These are phyloP conservation scores for Suillus luteus DNA, from an alignment of 768 basidiomycete species.

Conservation along the genomic window DNA sequence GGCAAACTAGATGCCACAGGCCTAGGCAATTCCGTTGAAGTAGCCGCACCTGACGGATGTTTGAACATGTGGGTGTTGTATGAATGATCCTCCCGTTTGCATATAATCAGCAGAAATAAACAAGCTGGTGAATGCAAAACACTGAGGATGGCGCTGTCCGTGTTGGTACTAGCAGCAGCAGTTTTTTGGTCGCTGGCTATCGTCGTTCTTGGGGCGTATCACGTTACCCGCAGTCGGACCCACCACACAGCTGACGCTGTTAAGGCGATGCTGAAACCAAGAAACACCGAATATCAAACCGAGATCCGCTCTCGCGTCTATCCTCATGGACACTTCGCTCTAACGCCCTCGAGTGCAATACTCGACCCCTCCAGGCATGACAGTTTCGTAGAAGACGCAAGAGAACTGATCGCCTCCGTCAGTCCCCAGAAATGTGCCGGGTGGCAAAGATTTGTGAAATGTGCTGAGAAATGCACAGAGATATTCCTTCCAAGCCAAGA, in stretches of 20 bases:
- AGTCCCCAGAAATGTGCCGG: neutral
- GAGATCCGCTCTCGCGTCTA: constrained; percentile 4
- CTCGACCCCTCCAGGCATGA: neutral
- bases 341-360: neutral
- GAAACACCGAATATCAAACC: neutral
- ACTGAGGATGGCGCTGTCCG: neutral
- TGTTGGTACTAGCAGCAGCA: neutral
- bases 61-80: neutral
- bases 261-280: neutral
- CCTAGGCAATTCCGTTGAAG: neutral
- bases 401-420: neutral
- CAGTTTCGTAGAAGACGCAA: neutral
- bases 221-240: neutral
- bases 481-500: constrained; percentile 16
- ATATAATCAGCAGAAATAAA: neutral
- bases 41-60: neutral
- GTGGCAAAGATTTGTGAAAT: neutral
- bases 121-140: neutral
- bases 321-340: constrained; percentile 4
- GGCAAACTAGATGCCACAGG: neutral
- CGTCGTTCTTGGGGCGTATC: neutral
- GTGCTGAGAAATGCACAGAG: neutral
- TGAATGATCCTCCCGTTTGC: neutral
- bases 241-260: neutral
- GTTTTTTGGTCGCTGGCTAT: neutral